Conservation (phyloP, 345 rosid species). For the Linum usitatissimum region DNA sequence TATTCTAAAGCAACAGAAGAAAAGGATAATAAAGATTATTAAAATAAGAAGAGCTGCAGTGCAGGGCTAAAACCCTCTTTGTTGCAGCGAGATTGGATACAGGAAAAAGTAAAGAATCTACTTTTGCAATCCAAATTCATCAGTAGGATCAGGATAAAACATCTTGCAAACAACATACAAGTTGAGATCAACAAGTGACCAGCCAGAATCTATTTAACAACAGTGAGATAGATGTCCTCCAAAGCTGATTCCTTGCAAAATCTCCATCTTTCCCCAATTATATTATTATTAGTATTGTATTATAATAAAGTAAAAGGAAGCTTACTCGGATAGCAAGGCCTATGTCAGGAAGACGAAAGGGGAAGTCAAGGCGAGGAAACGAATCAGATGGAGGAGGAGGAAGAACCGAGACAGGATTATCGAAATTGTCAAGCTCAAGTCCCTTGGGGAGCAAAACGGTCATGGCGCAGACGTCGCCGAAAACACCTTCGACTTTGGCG, state of each 20-base stretch:
- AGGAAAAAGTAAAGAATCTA: not conserved
- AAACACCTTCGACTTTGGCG: slow-evolving; percentile 21
- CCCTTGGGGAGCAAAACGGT: slow-evolving; percentile 52
- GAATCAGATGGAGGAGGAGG: not conserved
- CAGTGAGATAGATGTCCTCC: too few relatives aligned
- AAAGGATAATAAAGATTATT: not conserved
- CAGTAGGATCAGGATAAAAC: too few relatives aligned
- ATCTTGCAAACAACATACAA: too few relatives aligned
- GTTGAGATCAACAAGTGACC: too few relatives aligned
- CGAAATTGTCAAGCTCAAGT: slow-evolving; percentile 37
- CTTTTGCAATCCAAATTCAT: not conserved
- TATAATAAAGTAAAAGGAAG: not conserved
- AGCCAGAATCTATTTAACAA: too few relatives aligned
- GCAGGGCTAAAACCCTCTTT: not conserved
- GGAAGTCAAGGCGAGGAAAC: not conserved
- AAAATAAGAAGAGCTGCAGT: not conserved
- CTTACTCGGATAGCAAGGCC: not conserved
- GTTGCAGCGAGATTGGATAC: not conserved
- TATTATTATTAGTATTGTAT: too few relatives aligned
- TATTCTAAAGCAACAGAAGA: slow-evolving; percentile 37
- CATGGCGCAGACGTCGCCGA: slow-evolving; percentile 37
- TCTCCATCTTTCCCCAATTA: too few relatives aligned
- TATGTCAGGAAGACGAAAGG: not conserved
- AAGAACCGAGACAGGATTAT: slow-evolving; percentile 13
- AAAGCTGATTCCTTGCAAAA: too few relatives aligned